Evolutionary conservation across 2,329 filamentous ascomycete species (phyloP), one percentile per base, ranked within the genome.

Genomic region (Microdochium bolleyi): DNA sequence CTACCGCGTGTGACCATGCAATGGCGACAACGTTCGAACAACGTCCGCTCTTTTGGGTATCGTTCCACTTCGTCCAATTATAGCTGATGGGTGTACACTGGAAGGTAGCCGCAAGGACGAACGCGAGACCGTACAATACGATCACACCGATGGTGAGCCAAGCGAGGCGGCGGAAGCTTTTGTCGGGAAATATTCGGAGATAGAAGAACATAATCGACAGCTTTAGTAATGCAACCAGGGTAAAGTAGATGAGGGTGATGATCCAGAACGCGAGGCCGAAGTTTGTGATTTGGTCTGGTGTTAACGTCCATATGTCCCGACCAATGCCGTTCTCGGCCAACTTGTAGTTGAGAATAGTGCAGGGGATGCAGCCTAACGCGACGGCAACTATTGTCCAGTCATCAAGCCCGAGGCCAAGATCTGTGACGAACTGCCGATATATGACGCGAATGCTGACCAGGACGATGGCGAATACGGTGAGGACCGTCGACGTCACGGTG

Each of bases 51-150:
- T 62, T 59, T 24, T 24, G 41, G 51, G 68, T 62, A 2, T 64
- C 66, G 19, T 66, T 66, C 69, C 69, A 72, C 14, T 59, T 57
- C 5, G 60, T 63, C 72, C 72, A 74, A 55, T 66, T 65, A 51
- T 61, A 70, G 10, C 55, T 56, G 13, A 72, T 60, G 1, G 69
- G 70, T 27, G 55, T 57, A 53, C 69, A 70, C 46, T 70, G 62
- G 4, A 68, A 62, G 24, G 69, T 52, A 2, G 53, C 62, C 3
- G 60, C 55, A 10, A 66, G 38, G 21, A 56, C 49, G 52, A 63
- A 66, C 1, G 57, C 44, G 25, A 60, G 30, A 7, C 62, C 59
- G 49, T 61, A 62, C 2, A 58, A 4, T 32, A 57, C 54, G 25
- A 60, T 60, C 51, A 71, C 64, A 2, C 27, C 51, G 16, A 59